Evolutionary conservation across 2,329 filamentous ascomycete species (phyloP), one percentile per base, ranked within the genome.

Genomic region (Penicillium olsonii): DNA sequence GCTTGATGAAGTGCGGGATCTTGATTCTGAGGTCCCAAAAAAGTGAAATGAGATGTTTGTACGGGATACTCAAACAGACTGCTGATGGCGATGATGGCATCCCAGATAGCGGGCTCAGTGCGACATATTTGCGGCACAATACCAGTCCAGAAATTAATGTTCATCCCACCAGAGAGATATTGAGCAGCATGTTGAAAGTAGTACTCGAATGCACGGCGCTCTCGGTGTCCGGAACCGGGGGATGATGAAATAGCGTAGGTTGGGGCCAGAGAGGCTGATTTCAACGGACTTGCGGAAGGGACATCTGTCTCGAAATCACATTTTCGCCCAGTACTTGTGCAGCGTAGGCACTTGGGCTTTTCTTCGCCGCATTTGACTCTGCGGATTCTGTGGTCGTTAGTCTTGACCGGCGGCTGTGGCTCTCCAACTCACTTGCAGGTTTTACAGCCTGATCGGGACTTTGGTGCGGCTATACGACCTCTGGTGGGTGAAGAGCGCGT

Each of bases 351-450:
- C 14, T 44, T 48, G 5, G 67, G 68, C 39, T 64, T 68, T 46
- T 65, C 60, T 45, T 71, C 65, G 27, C 67, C 68, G 37, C 68
- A 71, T 42, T 70, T 70, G 38, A 69, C 57, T 45, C 56, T 56
- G 33, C 67, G 60, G n/a, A 60, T 63, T 53, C 66, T 69, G 31
- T 15, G 3, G 18, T 2, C 14, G 4, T 62, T 33, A 60, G 38
- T 38, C 42, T 31, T 7, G 27, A 5, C 5, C 26, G 26, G 17
- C 15, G n/a, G 20, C 38, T 7, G n/a, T 42, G 31, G 12, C 5
- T 24, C 17, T 15, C 19, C 27, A 15, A 24, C 62, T 9, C 51
- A 68, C 64, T 68, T 69, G 66, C 67, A 69, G 7, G 66, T 68
- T 53, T 53, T 64, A 50, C 66, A 68, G 17, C 66, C 65, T 18